A percentile compares a stretch with the other conserved stretches of the same genome.
phyloP scores from a whole-genome alignment of 176 grass and related monocot species.

The Areca catechu region DNA sequence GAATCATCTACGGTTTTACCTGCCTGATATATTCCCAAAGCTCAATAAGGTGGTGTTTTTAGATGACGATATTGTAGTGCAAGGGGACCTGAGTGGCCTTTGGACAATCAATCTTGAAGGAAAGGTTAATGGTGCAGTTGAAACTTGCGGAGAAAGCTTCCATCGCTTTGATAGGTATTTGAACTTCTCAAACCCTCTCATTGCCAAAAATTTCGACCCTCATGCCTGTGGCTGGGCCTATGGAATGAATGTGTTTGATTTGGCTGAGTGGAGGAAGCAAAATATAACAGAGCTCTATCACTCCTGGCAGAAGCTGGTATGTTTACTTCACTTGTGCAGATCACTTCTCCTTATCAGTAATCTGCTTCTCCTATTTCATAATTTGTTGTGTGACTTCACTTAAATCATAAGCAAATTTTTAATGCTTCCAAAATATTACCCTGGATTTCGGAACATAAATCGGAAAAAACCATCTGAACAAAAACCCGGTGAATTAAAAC shows the following conservation, averaged over 20 bases:
- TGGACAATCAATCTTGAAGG: slow-evolving; percentile 78
- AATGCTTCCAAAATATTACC: too few relatives aligned
- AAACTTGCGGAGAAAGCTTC: slow-evolving; percentile 74
- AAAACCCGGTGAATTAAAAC: too few relatives aligned
- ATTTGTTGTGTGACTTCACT: too few relatives aligned
- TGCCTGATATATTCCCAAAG: slow-evolving; percentile 84
- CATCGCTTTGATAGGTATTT: slow-evolving; percentile 85
- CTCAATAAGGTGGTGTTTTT: slow-evolving; percentile 79
- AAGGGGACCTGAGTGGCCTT: slow-evolving; percentile 55
- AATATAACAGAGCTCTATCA: slow-evolving; percentile 81
- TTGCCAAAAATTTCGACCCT: slow-evolving; percentile 70
- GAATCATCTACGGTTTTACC: slow-evolving; percentile 94
- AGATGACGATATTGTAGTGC: slow-evolving; percentile 83
- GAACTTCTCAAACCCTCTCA: slow-evolving; percentile 89
- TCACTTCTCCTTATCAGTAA: too few relatives aligned
- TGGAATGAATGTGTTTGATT: slow-evolving; percentile 94
- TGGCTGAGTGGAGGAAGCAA: slow-evolving; percentile 89
- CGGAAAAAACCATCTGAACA: too few relatives aligned
- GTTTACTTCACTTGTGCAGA: too few relatives aligned
- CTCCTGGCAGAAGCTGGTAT: slow-evolving; percentile 75
- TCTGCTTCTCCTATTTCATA: too few relatives aligned
- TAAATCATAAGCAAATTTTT: too few relatives aligned
- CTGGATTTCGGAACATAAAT: too few relatives aligned
- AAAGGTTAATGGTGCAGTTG: slow-evolving; percentile 86
- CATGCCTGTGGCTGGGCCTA: slow-evolving; percentile 75